Evolutionary conservation across 2,329 filamentous ascomycete genomes (phyloP), one percentile per base, ranked within the genome.

Genomic region (Botrytis fabae): DNA sequence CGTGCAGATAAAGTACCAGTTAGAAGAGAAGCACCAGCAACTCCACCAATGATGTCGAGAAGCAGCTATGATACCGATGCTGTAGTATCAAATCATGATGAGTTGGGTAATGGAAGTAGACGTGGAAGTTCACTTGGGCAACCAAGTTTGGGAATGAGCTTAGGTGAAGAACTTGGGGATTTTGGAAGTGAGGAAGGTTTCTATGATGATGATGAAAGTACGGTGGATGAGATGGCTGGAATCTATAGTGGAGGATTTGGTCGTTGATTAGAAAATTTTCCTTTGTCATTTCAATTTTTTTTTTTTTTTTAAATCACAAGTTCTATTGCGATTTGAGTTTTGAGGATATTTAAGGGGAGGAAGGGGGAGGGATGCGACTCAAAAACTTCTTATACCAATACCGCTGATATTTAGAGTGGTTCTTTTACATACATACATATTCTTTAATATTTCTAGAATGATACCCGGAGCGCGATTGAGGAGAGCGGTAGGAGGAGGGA

Each of bases 31-130:
- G 77, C 77, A 9, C 83, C 86, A 74, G 71, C 72, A 10, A 91
- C 89, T 72, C 89, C 89, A 42, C 88, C 88, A 0, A 90, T 91
- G 87, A 88, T 89, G 86, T 84, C 84, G 48, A 81, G 85, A 48
- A 85, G 84, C 74, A 85, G 84, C 46, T 91, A 91, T 79, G 89
- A 91, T 79, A 85, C 85, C 44, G 89, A 91, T 80, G 89, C 89
- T 10, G 86, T 86, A 54, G 84, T 86, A 4, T 44, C 28, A 46
- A 48, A 48, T 51, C 60, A 71, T n/a, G 72, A 62, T 40, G 88
- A 86, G 3, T n/a, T 71, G 18, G 60, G 35, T 16, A 51, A 64
- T 44, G 73, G 86, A 88, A 70, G 18, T 32, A 70, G 66, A 12
- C 57, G 66, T 25, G 66, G 57, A 44, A 70, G 38, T 57, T 32